A percentile compares a stretch with the other conserved stretches of the same genome.
Conservation (phyloP, 1,284 basidiomycete species). For the Boletus smithii region DNA sequence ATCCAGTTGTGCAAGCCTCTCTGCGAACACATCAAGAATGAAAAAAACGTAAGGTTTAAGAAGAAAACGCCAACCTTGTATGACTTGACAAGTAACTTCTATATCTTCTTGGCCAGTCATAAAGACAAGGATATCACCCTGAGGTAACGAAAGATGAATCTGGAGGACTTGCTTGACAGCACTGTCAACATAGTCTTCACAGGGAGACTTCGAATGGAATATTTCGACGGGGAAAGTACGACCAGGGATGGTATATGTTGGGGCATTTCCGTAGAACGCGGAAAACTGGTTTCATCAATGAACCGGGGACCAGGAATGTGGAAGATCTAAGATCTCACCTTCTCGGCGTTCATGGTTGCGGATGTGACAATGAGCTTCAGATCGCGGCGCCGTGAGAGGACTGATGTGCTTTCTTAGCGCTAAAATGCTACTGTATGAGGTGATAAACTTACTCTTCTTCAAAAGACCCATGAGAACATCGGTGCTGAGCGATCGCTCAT, state of each 20-base stretch:
- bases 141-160: conserved; percentile 92
- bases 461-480: conserved; percentile 97
- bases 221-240: conserved; percentile 98
- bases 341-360: conserved; percentile 98
- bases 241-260: conserved; percentile 95
- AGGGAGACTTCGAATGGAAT: conserved; percentile 94
- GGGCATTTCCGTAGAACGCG: conserved; percentile 91
- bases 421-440: neutral
- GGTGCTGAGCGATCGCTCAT: conserved; percentile 93
- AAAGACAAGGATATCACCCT: conserved; percentile 95
- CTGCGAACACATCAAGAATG: conserved; percentile 40
- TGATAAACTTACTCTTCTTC: conserved; percentile 70
- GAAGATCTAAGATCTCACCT: conserved; percentile 47
- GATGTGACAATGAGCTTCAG: conserved; percentile 97
- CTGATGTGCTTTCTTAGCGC: conserved; percentile 41
- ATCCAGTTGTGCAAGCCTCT: conserved; percentile 88
- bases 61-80: conserved; percentile 59
- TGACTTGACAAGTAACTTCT: conserved; percentile 88
- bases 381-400: conserved; percentile 87
- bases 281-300: conserved; percentile 67
- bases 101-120: conserved; percentile 99
- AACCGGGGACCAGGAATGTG: neutral
- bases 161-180: conserved; percentile 97
- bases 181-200: conserved; percentile 97
- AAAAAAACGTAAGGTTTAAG: neutral